These are phyloP conservation scores for Annulohypoxylon stygium DNA, from an alignment of 495 filamentous ascomycete genomes.

Conservation along the genomic window DNA sequence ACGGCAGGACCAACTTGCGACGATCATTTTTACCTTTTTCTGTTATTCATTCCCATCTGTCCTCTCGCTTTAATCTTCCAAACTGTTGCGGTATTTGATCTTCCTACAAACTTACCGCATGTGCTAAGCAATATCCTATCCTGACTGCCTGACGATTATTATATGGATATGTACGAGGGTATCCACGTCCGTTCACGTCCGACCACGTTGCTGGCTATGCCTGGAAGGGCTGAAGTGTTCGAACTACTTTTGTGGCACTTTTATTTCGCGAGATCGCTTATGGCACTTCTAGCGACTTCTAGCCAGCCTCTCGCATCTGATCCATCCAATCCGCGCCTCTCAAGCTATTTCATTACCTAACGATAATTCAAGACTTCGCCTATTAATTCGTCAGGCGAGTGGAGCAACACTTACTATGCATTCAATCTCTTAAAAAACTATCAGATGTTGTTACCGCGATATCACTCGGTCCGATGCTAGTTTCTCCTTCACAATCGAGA, in stretches of 20 bases:
- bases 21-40: conserved; percentile 21
- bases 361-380: not conserved
- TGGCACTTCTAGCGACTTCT: conserved; percentile 22
- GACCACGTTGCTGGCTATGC: conserved; percentile 32
- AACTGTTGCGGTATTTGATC: not conserved
- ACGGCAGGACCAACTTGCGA: conserved; percentile 6
- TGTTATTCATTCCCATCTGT: not conserved
- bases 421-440: not conserved
- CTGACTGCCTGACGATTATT: not conserved
- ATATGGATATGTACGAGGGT: not conserved
- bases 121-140: conserved; percentile 8
- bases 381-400: conserved; percentile 18
- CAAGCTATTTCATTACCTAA: conserved; percentile 35
- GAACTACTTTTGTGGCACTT: conserved; percentile 18
- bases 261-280: conserved; percentile 11
- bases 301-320: conserved; percentile 20
- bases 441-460: conserved; percentile 22
- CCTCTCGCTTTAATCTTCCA: conserved; percentile 2
- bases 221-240: conserved; percentile 33
- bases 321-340: conserved; percentile 13
- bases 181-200: conserved; percentile 30
- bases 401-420: conserved; percentile 12
- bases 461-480: conserved; percentile 39
- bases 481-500: conserved; percentile 18
- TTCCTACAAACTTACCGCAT: conserved; percentile 4